A percentile compares a stretch with the other conserved stretches of the same genome.
phyloP scores from a whole-genome alignment of 139 green algal genomes.

The Coelastrella sp. region DNA sequence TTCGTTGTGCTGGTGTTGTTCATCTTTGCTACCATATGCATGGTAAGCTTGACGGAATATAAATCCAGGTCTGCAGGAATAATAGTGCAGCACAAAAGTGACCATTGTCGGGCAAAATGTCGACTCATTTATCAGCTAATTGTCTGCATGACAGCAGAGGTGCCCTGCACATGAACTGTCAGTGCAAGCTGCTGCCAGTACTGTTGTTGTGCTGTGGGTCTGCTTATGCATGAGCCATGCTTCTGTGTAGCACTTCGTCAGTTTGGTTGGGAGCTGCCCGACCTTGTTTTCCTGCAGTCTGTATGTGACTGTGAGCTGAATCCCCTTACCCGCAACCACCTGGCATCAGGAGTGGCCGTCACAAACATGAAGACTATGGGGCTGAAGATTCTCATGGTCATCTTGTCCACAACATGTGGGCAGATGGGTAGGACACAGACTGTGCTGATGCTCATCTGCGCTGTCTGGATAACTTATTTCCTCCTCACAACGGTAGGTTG shows the following conservation, averaged over 20 bases:
- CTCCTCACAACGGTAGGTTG: neutral
- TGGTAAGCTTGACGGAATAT: conserved; percentile 4
- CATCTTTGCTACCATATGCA: conserved; percentile 12
- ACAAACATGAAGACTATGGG: conserved; percentile 1
- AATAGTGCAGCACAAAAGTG: no score
- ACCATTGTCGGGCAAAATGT: neutral
- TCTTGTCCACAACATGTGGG: neutral
- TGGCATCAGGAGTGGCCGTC: neutral
- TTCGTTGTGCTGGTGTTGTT: conserved; percentile 25
- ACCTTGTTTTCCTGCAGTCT: neutral
- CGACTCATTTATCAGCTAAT: neutral
- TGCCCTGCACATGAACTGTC: no score
- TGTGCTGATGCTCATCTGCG: conserved; percentile 39
- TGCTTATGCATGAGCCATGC: no score
- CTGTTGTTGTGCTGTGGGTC: neutral
- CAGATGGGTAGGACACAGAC: neutral
- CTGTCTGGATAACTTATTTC: neutral
- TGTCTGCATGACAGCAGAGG: no score
- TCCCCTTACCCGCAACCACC: conserved; percentile 24
- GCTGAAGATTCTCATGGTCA: conserved; percentile 46
- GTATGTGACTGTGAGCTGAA: conserved; percentile 40
- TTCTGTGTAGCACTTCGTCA: no score
- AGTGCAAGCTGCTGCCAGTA: neutral
- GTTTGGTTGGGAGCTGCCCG: neutral
- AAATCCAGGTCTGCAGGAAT: no score